Conservation (phyloP, 495 filamentous ascomycete species). For the Immersiella caudata region DNA sequence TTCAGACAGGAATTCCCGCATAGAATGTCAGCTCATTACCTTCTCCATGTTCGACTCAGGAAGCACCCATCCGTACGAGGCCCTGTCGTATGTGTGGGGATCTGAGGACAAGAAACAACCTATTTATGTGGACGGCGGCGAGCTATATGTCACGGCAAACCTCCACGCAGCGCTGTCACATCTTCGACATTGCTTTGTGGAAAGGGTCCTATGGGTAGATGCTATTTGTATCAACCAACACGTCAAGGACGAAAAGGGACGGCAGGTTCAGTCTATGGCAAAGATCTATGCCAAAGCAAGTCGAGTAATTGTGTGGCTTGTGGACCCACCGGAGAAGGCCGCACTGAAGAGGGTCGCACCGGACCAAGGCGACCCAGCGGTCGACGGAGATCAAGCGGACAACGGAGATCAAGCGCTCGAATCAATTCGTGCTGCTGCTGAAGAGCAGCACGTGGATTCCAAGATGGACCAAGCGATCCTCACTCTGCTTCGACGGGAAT, state of each 20-base stretch:
- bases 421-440: too few species aligned
- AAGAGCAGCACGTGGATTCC: too few species aligned
- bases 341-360: too few species aligned
- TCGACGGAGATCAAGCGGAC: too few species aligned
- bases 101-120: neutral
- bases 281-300: constrained; percentile 42
- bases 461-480: too few species aligned
- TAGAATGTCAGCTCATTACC: too few species aligned
- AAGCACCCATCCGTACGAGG: constrained; percentile 1
- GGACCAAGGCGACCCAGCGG: too few species aligned
- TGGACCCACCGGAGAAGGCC: constrained; percentile 20
- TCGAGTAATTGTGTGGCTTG: constrained; percentile 44
- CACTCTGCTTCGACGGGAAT: too few species aligned
- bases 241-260: constrained; percentile 20
- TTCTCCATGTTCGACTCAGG: too few species aligned
- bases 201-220: neutral
- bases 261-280: constrained; percentile 34
- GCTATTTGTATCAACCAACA: constrained; percentile 29
- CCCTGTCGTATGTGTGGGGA: constrained; percentile 1
- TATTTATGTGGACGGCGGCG: neutral
- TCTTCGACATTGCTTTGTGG: neutral
- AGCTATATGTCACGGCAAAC: neutral
- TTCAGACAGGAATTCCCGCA: too few species aligned
- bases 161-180: neutral
- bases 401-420: too few species aligned